These are phyloP conservation scores for Chaetomium fimeti DNA, from an alignment of 495 filamentous ascomycete genomes.

Conservation along the genomic window DNA sequence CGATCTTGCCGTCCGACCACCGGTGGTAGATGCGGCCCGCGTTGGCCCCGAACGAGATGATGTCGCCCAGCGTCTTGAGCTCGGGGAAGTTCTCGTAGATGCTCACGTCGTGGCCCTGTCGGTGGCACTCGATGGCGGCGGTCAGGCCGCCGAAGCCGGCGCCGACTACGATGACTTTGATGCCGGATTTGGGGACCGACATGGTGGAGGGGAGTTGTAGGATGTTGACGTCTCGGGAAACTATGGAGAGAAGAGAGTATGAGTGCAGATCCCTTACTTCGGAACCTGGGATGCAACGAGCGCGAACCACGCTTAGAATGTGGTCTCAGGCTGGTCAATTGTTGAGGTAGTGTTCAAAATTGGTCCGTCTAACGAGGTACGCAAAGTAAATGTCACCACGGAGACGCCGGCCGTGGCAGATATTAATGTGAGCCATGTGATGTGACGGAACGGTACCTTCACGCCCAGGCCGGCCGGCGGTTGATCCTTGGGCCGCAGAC, in stretches of 20 bases:
- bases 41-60: conserved; percentile 64
- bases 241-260: neutral
- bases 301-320: no score
- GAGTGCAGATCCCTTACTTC: neutral
- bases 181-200: conserved; percentile 45
- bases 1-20: conserved; percentile 51
- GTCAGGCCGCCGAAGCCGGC: conserved; percentile 60
- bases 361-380: neutral
- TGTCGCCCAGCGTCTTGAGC: conserved; percentile 60
- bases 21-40: conserved; percentile 56
- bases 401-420: neutral
- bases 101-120: conserved; percentile 58
- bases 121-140: conserved; percentile 61
- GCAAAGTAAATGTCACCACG: neutral
- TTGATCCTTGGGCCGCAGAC: neutral
- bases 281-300: neutral
- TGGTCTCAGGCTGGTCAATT: neutral
- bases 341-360: neutral
- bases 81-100: conserved; percentile 60
- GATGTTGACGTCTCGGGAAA: neutral
- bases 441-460: neutral
- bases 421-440: conserved; percentile 6
- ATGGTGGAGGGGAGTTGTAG: conserved; percentile 3
- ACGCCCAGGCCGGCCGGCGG: neutral
- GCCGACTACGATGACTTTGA: conserved; percentile 58